Evolutionary conservation across 192 early-diverging fungal species (phyloP), one percentile per base, ranked within the genome.

Genomic region (Cetraspora pellucida): DNA sequence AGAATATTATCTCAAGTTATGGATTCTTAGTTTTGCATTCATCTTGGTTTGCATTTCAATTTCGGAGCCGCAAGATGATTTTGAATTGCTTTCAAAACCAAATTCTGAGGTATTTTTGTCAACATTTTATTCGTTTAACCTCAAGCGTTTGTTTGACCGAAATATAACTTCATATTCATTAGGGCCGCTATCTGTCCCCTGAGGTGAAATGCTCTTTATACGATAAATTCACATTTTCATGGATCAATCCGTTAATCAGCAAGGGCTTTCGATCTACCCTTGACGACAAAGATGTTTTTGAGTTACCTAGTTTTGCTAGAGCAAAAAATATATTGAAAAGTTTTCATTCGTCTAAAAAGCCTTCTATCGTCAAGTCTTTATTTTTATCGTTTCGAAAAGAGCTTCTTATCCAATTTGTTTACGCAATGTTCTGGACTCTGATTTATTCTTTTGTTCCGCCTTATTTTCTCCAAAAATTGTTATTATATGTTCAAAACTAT

Each of bases 391-490:
- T 89, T 76, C 77, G 81, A 5, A 78, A 77, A 2, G 87, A 87
- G 44, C 57, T 91, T 2, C 5, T 66, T n/a, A 3, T 72, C 17
- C 90, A 91, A 78, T 63, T 72, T 4, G 14, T 78, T 10, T 63
- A 82, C 55, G 66, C 85, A 0, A 9, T 86, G n/a, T 37, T 64
- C 0, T 79, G 75, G 64, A 79, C 80, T 1, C 6, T 78, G 16
- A 5, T 88, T 10, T 16, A 64, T 44, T 49, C 80, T 2, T 90
- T 88, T 50, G 82, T 82, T 8, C 86, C 85, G 16, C 86, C 89
- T 14, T 90, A 85, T 77, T 90, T 86, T 67, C 72, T 91, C 57
- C 83, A 89, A 77, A 82, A 82, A 31, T 86, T 91, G 23, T 65
- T 91, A 61, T 75, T 81, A 10, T 85, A 81, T n/a, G 88, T 91